Evolutionary conservation across 1,139 yeast species (phyloP), one percentile per base, ranked within the genome.

Genomic region (Saccharomyces hybrid): DNA sequence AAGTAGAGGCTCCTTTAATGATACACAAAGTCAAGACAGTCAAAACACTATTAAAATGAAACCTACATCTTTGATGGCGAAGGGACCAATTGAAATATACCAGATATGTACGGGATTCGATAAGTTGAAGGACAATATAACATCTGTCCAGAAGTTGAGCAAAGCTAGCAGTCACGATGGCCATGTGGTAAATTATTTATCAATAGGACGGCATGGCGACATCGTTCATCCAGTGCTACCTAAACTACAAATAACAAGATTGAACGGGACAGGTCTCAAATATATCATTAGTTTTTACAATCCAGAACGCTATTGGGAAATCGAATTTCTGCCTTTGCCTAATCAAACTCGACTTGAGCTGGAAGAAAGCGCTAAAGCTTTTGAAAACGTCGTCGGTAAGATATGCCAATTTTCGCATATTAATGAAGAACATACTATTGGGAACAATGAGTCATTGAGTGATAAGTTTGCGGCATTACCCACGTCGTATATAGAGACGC

Each of bases 181-280:
- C 25, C 62, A 65, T 53, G 60, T 61, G 51, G 58, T 62, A 65
- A 66, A 63, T 49, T 69, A 68, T 48, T 55, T 70, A 13, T 63
- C 71, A 7, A 53, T 70, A 19, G 73, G 73, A 3, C 62, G 65
- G 29, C 59, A 64, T 48, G 68, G 65, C 16, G 63, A 63, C 32
- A 57, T 69, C 3, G 58, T 70, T 5, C 70, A 65, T 55, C 71
- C 73, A 6, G 61, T 69, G 31, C 55, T 70, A 47, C 70, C 71
- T 4, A 66, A 63, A 54, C 54, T 70, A 48, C 59, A 61, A 48
- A 60, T 69, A 27, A 60, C 62, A 11, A 61, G 58, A 46, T 38
- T 58, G 2, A 47, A 41, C 5, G 49, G 52, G n/a, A 25, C 48
- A 6, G 49, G 46, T 2, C 52, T 41, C 25, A 53, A 57, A 14